Conservation (phyloP, 495 filamentous ascomycete genomes). For the Geopyxis carbonaria region DNA sequence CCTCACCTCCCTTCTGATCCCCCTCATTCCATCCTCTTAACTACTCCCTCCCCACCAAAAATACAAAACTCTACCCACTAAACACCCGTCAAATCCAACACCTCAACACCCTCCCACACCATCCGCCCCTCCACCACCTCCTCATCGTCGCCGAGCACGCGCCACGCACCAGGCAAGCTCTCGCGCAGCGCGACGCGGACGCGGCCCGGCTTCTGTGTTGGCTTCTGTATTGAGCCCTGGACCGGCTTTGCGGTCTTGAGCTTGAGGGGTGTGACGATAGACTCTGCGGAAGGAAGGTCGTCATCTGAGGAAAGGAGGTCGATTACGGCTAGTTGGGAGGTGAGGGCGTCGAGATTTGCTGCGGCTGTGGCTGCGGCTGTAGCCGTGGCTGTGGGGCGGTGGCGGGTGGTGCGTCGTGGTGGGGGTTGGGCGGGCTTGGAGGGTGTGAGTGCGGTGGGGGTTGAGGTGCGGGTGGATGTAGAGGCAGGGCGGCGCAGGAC, state of each 20-base stretch:
- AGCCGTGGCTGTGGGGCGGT: background rate
- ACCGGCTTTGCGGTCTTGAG: too few species aligned
- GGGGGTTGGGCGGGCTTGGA: background rate
- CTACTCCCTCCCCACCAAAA: too few species aligned
- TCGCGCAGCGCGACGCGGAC: conserved; percentile 10
- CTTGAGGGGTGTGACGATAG: background rate
- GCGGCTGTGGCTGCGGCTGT: background rate
- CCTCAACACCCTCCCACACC: conserved; percentile 15
- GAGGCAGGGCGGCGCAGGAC: background rate
- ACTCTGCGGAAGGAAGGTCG: background rate
- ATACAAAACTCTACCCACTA: too few species aligned
- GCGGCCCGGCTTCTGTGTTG: too few species aligned
- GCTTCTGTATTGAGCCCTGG: too few species aligned
- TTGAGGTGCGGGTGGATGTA: background rate
- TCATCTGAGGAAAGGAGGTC: background rate
- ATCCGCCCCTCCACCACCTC: conserved; percentile 3
- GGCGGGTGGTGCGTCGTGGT: background rate
- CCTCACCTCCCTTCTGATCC: too few species aligned
- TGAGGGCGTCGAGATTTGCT: background rate
- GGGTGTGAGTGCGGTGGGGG: background rate
- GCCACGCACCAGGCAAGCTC: conserved; percentile 16
- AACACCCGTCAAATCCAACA: conserved; percentile 20
- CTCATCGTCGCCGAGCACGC: conserved; percentile 9
- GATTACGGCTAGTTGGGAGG: background rate
- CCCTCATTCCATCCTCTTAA: too few species aligned